Evolutionary conservation across 768 basidiomycete species (phyloP).

Genomic region (Suillus paluster): DNA sequence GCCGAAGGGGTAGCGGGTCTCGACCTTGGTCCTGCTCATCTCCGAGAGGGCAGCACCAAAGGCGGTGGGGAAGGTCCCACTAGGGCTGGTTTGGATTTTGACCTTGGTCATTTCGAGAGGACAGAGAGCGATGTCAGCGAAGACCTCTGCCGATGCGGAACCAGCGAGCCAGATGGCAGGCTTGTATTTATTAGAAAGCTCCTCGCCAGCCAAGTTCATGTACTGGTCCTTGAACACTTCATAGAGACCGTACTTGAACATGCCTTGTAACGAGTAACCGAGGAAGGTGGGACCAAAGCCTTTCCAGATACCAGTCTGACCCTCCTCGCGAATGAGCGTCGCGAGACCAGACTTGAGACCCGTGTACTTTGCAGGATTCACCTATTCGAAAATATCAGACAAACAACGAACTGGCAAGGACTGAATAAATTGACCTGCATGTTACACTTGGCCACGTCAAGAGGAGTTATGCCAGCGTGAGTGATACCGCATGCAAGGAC

Average conservation of each 20-base stretch:
- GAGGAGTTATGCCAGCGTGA: slow-evolving; percentile 86
- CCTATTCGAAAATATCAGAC: slow-evolving; percentile 44
- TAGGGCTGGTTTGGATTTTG: slow-evolving; percentile 82
- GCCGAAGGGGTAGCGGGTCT: slow-evolving; percentile 86
- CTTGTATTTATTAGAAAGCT: slow-evolving; percentile 79
- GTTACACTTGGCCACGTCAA: slow-evolving; percentile 91
- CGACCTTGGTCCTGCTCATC: slow-evolving; percentile 67
- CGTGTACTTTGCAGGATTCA: slow-evolving; percentile 76
- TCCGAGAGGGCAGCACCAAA: slow-evolving; percentile 71
- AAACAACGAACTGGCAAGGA: neutral
- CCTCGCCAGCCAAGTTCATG: slow-evolving; percentile 89
- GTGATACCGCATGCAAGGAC: slow-evolving; percentile 86
- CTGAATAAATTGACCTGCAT: slow-evolving; percentile 66
- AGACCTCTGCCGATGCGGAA: slow-evolving; percentile 93
- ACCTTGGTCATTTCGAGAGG: slow-evolving; percentile 94
- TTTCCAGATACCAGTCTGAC: slow-evolving; percentile 88
- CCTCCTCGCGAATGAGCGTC: slow-evolving; percentile 78
- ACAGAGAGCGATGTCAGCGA: slow-evolving; percentile 96
- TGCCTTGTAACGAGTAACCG: slow-evolving; percentile 94
- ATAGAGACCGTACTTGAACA: slow-evolving; percentile 99
- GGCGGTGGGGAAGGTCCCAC: slow-evolving; percentile 76
- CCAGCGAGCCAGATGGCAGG: slow-evolving; percentile 92
- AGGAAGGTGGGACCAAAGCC: slow-evolving; percentile 92
- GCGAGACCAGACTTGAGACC: slow-evolving; percentile 66
- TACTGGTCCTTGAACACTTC: slow-evolving; percentile 95